Percentiles rank a stretch among this genome's conserved stretches.
These are phyloP conservation scores for Diaporthe sp. DNA, from an alignment of 2,329 filamentous ascomycete species.

Conservation along the genomic window DNA sequence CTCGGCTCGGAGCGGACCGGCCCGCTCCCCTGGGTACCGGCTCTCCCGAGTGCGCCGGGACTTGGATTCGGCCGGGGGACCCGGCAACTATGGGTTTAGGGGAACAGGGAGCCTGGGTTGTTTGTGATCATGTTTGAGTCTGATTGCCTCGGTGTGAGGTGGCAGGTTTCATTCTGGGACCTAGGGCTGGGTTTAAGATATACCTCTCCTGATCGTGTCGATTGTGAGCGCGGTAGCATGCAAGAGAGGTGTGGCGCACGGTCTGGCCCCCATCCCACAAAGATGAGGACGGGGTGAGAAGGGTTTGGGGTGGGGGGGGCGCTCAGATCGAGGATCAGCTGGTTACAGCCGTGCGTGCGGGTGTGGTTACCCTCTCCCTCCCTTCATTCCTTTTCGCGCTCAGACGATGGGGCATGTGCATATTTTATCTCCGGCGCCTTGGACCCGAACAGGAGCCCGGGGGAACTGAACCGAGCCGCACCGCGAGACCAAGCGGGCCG, in stretches of 20 bases:
- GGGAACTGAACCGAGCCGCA: not conserved
- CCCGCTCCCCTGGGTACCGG: slow-evolving; percentile 1
- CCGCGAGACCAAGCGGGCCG: not conserved
- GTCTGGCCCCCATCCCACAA: not conserved
- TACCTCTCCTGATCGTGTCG: too few species aligned
- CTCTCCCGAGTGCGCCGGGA: not conserved
- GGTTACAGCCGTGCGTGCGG: slow-evolving; percentile 3
- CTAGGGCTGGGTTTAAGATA: not conserved
- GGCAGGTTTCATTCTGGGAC: not conserved
- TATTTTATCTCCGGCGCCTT: not conserved
- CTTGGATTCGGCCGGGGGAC: not conserved
- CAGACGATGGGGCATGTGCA: not conserved
- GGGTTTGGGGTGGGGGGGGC: not conserved
- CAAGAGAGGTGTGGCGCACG: not conserved
- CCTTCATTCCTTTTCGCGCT: not conserved
- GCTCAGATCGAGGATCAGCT: not conserved
- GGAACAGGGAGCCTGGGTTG: not conserved
- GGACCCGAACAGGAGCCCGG: not conserved
- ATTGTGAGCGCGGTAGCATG: not conserved
- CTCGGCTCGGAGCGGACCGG: slow-evolving; percentile 25
- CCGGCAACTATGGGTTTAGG: not conserved
- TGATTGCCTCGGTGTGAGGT: not conserved
- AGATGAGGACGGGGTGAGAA: too few species aligned
- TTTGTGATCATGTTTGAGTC: not conserved
- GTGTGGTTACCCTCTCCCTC: not conserved